Conservation (phyloP, 768 basidiomycete genomes). For the Leccinum uliginosum region DNA sequence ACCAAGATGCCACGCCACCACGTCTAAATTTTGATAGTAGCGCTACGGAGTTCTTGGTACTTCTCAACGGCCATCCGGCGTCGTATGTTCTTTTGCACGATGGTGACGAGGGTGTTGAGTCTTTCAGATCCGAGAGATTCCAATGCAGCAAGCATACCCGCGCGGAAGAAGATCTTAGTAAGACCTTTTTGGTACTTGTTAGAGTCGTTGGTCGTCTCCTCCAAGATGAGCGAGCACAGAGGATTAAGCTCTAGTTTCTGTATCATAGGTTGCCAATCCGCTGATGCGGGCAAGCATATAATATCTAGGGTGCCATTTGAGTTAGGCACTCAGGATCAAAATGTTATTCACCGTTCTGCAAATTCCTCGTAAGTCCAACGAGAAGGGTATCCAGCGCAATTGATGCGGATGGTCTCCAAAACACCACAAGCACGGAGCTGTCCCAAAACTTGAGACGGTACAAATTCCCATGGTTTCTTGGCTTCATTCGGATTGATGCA, state of each 20-base stretch:
- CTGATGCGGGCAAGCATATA: conserved; percentile 93
- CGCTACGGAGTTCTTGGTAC: conserved; percentile 64
- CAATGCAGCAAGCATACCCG: conserved; percentile 95
- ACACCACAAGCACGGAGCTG: conserved; percentile 98
- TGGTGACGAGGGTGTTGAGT: conserved; percentile 86
- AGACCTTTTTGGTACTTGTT: conserved; percentile 97
- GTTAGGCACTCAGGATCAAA: conserved; percentile 9
- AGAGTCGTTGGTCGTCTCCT: conserved; percentile 81
- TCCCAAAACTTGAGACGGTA: conserved; percentile 90
- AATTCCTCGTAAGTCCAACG: conserved; percentile 99
- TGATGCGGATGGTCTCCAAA: conserved; percentile 96
- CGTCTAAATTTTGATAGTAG: conserved; percentile 84
- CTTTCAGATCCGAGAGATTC: conserved; percentile 86
- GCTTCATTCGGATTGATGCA: conserved; percentile 99
- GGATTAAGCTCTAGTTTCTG: conserved; percentile 72
- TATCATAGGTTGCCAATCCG: conserved; percentile 83
- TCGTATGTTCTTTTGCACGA: conserved; percentile 97
- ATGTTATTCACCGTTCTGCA: conserved; percentile 75
- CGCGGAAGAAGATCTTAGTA: conserved; percentile 98
- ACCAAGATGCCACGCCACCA: conserved; percentile 91
- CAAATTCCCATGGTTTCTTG: conserved; percentile 96
- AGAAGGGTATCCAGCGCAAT: conserved; percentile 97
- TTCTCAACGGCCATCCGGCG: conserved; percentile 78
- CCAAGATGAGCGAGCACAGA: conserved; percentile 81
- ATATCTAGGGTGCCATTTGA: conserved; percentile 53